Evolutionary conservation across 192 early-diverging fungal species (phyloP).

Genomic region (Coemansia sp.): DNA sequence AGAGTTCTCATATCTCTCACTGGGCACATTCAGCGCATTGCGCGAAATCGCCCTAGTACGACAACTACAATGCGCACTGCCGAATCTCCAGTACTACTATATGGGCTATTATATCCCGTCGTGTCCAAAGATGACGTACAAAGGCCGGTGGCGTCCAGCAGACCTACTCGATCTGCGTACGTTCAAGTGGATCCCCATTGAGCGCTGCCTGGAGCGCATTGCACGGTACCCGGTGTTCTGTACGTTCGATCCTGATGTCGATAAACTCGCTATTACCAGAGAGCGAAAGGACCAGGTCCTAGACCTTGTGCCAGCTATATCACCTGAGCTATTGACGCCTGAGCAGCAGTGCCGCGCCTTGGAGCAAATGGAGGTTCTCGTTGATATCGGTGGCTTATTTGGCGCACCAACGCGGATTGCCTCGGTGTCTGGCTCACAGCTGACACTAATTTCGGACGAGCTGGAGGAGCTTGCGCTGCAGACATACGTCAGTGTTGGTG

Average conservation of each 20-base stretch:
- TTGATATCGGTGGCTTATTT: neutral
- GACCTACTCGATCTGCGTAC: conserved; percentile 73
- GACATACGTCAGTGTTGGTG: conserved; percentile 24
- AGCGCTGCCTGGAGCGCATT: conserved; percentile 41
- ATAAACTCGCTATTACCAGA: conserved; percentile 16
- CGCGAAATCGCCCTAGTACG: conserved; percentile 73
- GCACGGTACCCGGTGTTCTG: conserved; percentile 30
- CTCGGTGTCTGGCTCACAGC: neutral
- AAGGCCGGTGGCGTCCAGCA: conserved; percentile 83
- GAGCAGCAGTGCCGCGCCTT: neutral
- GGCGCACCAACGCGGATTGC: neutral
- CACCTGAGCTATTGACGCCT: neutral
- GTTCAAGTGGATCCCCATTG: conserved; percentile 46
- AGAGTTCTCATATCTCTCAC: conserved; percentile 66
- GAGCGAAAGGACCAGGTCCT: conserved; percentile 3
- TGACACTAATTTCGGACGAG: conserved; percentile 9
- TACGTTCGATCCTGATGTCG: conserved; percentile 35
- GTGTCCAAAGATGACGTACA: conserved; percentile 94
- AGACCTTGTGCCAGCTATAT: conserved; percentile 13
- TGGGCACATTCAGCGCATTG: conserved; percentile 87
- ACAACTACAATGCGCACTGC: conserved; percentile 40
- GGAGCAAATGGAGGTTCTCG: neutral
- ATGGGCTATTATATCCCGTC: conserved; percentile 94
- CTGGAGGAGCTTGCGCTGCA: conserved; percentile 21
- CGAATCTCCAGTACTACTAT: conserved; percentile 78